phyloP scores from a whole-genome alignment of 805 yeast genomes.

The Yarrowia porcina region DNA sequence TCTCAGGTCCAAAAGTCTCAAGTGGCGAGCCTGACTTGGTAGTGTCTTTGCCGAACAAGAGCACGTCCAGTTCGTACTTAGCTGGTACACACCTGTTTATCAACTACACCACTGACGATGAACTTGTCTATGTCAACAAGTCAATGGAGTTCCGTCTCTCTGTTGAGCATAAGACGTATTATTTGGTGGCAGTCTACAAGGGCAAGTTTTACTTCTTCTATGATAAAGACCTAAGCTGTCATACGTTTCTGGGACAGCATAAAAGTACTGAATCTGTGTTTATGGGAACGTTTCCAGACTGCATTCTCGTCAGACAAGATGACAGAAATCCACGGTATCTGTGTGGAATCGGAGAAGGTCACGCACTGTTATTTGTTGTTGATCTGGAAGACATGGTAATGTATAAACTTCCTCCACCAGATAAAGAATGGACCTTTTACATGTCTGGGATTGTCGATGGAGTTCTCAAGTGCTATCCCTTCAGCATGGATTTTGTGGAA shows the following conservation, averaged over 20 bases:
- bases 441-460: neutral
- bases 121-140: neutral
- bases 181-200: neutral
- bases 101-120: neutral
- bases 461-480: neutral
- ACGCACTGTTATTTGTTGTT: neutral
- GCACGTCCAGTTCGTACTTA: no score
- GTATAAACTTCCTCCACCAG: neutral
- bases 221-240: no score
- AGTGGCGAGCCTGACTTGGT: no score
- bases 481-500: neutral
- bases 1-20: no score
- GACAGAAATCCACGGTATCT: neutral
- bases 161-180: neutral
- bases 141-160: neutral
- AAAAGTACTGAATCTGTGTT: no score
- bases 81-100: neutral
- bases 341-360: neutral
- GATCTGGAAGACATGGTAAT: neutral
- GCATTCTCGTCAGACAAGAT: neutral
- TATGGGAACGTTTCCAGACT: neutral
- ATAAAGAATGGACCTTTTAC: neutral
- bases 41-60: no score
- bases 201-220: neutral
- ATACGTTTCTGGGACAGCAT: no score